Conservation (phyloP, 108 stramenopile species). For the Nitzschia sp. region DNA sequence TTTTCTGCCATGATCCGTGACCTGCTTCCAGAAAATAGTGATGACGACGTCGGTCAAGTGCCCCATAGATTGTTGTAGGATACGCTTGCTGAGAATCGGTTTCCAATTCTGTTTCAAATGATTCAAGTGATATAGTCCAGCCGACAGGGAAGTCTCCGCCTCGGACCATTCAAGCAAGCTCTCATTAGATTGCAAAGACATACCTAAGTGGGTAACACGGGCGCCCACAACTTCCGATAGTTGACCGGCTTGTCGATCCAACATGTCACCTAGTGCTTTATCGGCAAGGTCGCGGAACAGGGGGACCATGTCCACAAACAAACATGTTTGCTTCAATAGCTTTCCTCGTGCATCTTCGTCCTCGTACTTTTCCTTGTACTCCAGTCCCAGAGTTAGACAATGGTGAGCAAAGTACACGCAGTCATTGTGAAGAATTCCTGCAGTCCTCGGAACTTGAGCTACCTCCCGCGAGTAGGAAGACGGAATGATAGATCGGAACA, state of each 20-base stretch:
- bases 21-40: slow-evolving; percentile 54
- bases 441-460: slow-evolving; percentile 67
- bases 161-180: slow-evolving; percentile 79
- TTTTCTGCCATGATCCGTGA: slow-evolving; percentile 38
- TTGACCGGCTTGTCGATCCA: slow-evolving; percentile 67
- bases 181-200: slow-evolving; percentile 64
- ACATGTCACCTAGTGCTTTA: slow-evolving; percentile 64
- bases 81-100: slow-evolving; percentile 50
- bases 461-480: slow-evolving; percentile 60
- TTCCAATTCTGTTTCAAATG: slow-evolving; percentile 75
- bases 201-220: slow-evolving; percentile 50
- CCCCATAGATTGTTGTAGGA: slow-evolving; percentile 64
- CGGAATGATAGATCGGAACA: slow-evolving; percentile 79
- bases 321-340: slow-evolving; percentile 56
- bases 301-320: slow-evolving; percentile 85
- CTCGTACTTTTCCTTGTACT: slow-evolving; percentile 62
- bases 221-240: slow-evolving; percentile 59
- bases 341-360: slow-evolving; percentile 41
- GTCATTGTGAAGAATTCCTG: slow-evolving; percentile 82
- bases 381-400: slow-evolving; percentile 69
- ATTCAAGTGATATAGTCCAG: slow-evolving; percentile 67
- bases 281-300: slow-evolving; percentile 79
- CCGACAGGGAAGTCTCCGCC: slow-evolving; percentile 73
- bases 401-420: slow-evolving; percentile 74
- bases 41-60: slow-evolving; percentile 70